Evolutionary conservation across 192 early-diverging fungal species (phyloP), one percentile per base, ranked within the genome.

Genomic region (Gorgonomyces haynaldii): DNA sequence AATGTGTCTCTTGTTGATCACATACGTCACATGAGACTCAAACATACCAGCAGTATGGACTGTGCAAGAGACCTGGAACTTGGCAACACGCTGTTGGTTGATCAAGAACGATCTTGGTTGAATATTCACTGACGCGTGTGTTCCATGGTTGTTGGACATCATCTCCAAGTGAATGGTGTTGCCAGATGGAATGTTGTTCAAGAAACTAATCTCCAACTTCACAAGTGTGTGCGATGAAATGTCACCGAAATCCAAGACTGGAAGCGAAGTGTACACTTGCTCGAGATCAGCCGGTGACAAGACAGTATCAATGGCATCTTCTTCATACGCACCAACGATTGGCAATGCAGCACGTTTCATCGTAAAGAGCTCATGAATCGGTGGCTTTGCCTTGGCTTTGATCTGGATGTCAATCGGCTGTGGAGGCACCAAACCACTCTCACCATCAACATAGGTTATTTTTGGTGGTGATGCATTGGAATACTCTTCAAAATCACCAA

Each of bases 1-100:
- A 44, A 56, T 64, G 51, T 74, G 68, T 36, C 72, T 48, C 10
- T 64, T 64, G 55, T 74, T 74, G 9, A 74, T 58, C 6, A 70
- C 13, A 44, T 74, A 74, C 0, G 53, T 69, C 0, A 74, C 34
- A 19, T 57, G 60, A 0, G 39, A 29, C 12, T 45, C 39, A 34
- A 54, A 57, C 6, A 13, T 47, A 12, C 62, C 59, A 2, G 52
- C 37, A 1, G 13, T 43, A 32, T 63, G 19, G n/a, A n/a, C n/a
- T n/a, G n/a, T n/a, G n/a, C n/a, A n/a, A n/a, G n/a, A n/a, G n/a
- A n/a, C n/a, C n/a, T n/a, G n/a, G n/a, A n/a, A n/a, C n/a, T n/a
- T n/a, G n/a, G n/a, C n/a, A n/a, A n/a, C n/a, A n/a, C n/a, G n/a
- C n/a, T n/a, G n/a, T n/a, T n/a, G n/a, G n/a, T n/a, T n/a, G n/a